These are phyloP conservation scores for Alternaria solani DNA, from an alignment of 2,329 filamentous ascomycete genomes.

Conservation along the genomic window DNA sequence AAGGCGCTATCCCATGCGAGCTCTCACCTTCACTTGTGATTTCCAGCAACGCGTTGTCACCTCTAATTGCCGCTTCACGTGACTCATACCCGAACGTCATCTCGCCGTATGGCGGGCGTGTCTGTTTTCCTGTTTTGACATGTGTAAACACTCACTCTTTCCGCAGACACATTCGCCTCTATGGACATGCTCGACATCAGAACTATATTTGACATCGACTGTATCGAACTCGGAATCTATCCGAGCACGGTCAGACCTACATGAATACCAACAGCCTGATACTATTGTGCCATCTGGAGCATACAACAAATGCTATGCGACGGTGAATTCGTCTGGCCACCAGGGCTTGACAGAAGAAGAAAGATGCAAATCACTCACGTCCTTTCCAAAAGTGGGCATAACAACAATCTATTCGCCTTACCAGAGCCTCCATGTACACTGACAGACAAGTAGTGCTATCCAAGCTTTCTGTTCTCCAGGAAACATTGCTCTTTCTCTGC, in stretches of 20 bases:
- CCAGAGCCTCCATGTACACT: too few relatives aligned
- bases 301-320: background rate
- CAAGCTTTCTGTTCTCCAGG: too few relatives aligned
- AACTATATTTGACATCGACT: background rate
- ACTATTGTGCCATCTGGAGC: background rate
- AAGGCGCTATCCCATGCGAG: background rate
- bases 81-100: background rate
- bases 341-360: too few relatives aligned
- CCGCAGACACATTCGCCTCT: background rate
- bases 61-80: background rate
- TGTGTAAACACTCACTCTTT: background rate
- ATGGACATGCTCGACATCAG: background rate
- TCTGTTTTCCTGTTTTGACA: background rate
- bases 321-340: background rate
- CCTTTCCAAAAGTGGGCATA: too few relatives aligned
- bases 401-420: too few relatives aligned
- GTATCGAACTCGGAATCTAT: too few relatives aligned
- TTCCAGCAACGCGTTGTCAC: background rate
- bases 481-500: too few relatives aligned
- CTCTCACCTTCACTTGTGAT: conserved; percentile 8
- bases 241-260: background rate
- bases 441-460: too few relatives aligned
- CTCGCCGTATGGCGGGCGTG: background rate
- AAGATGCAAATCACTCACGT: too few relatives aligned
- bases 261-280: background rate